Evolutionary conservation across 2,329 filamentous ascomycete genomes (phyloP).

Genomic region (Nothomitra cinnamomea): DNA sequence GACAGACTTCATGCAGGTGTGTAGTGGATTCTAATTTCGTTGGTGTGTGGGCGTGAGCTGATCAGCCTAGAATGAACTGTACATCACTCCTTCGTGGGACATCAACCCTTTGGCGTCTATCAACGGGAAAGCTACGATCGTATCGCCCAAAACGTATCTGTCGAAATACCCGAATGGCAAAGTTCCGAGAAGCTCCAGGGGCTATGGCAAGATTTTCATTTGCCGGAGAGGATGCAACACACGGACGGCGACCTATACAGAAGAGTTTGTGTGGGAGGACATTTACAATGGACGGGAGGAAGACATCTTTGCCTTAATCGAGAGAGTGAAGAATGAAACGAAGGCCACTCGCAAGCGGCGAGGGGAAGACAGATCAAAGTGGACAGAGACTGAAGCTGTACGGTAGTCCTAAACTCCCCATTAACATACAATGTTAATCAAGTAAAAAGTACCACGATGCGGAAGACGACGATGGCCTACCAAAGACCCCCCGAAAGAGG

Average conservation of each 20-base stretch:
- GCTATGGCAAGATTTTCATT: constrained; percentile 73
- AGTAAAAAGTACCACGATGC: constrained; percentile 20
- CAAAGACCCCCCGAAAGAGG: constrained; percentile 39
- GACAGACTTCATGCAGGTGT: constrained; percentile 55
- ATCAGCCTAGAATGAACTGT: constrained; percentile 59
- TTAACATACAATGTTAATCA: neutral
- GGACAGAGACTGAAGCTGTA: constrained; percentile 16
- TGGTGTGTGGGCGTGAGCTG: constrained; percentile 7
- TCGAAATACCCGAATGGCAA: constrained; percentile 56
- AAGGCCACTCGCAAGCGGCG: constrained; percentile 46
- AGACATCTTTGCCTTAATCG: constrained; percentile 48
- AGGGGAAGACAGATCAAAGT: constrained; percentile 11
- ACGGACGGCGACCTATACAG: constrained; percentile 74
- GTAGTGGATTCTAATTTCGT: constrained; percentile 9
- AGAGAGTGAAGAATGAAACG: constrained; percentile 53
- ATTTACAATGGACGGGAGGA: constrained; percentile 49
- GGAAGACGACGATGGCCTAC: constrained; percentile 20
- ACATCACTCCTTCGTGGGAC: constrained; percentile 77
- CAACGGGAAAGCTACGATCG: constrained; percentile 69
- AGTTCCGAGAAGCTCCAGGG: constrained; percentile 53
- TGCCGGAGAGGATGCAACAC: constrained; percentile 83
- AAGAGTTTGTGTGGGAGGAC: constrained; percentile 86
- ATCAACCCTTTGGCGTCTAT: constrained; percentile 75
- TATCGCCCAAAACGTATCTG: constrained; percentile 55
- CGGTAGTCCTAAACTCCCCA: constrained; percentile 15